A percentile compares a stretch with the other conserved stretches of the same genome.
Conservation (phyloP, 345 rosid genomes). For the Pistacia vera region DNA sequence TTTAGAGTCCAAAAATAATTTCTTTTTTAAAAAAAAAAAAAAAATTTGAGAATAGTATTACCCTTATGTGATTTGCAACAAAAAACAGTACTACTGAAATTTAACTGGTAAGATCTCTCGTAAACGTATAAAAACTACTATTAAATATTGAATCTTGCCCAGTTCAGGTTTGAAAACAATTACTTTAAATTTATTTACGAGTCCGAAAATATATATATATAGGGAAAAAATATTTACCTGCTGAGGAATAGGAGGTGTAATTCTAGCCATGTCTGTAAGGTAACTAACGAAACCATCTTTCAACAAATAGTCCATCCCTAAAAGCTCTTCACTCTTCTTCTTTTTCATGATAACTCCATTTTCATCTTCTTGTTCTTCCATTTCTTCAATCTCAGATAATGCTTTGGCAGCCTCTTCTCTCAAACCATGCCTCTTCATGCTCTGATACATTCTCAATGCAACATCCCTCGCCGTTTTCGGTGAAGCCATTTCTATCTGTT, state of each 20-base stretch:
- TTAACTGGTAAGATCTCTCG: too few relatives aligned
- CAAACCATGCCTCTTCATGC: slow-evolving; percentile 39
- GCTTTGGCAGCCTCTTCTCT: slow-evolving; percentile 27
- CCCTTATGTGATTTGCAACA: too few relatives aligned
- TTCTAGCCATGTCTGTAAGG: slow-evolving; percentile 32
- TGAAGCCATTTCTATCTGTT: slow-evolving; percentile 16
- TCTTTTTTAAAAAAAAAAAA: too few relatives aligned
- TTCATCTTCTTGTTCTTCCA: slow-evolving; percentile 1
- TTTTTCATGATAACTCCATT: slow-evolving; percentile 4
- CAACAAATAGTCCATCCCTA: slow-evolving; percentile 37
- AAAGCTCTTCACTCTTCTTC: slow-evolving; percentile 27
- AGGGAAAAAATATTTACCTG: slow-evolving; percentile 17
- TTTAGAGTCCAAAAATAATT: too few relatives aligned
- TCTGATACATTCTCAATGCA: slow-evolving; percentile 35
- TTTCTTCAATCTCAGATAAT: neutral
- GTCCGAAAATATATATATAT: too few relatives aligned
- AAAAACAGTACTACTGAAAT: too few relatives aligned
- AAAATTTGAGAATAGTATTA: too few relatives aligned
- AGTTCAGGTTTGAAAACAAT: too few relatives aligned
- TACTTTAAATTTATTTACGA: too few relatives aligned
- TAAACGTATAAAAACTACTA: too few relatives aligned
- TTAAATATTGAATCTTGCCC: too few relatives aligned
- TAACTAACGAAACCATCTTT: slow-evolving; percentile 38
- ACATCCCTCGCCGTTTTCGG: slow-evolving; percentile 22
- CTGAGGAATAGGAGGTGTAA: slow-evolving; percentile 38